These are phyloP conservation scores for Talaromyces atroroseus DNA, from an alignment of 2,329 filamentous ascomycete genomes.

Conservation along the genomic window DNA sequence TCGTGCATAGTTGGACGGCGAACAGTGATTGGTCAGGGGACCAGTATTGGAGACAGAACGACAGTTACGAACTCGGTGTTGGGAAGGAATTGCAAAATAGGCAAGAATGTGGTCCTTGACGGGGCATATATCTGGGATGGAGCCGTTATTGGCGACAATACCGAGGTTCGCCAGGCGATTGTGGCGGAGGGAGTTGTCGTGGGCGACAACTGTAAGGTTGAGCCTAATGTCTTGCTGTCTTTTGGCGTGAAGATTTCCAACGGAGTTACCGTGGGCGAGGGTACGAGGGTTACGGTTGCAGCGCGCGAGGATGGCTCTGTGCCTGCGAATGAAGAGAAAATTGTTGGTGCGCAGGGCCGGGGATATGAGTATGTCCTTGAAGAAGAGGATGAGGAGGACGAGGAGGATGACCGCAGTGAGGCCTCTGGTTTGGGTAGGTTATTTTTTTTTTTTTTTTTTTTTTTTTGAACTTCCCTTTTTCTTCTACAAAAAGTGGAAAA, in stretches of 20 bases:
- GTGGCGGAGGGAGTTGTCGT: constrained; percentile 68
- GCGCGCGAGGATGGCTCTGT: constrained; percentile 41
- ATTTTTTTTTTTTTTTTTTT: background rate
- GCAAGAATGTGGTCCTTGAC: constrained; percentile 72
- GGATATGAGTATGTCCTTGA: constrained; percentile 62
- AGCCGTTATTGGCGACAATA: constrained; percentile 67
- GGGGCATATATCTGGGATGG: constrained; percentile 87
- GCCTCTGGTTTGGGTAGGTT: constrained; percentile 41
- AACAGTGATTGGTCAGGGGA: constrained; percentile 71
- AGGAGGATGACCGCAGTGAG: constrained; percentile 60
- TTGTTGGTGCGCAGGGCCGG: constrained; percentile 56
- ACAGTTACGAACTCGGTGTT: constrained; percentile 71
- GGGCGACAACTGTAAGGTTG: constrained; percentile 64
- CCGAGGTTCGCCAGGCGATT: constrained; percentile 65
- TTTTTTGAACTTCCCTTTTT: no score
- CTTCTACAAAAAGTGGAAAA: background rate
- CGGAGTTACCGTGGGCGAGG: constrained; percentile 42
- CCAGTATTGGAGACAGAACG: constrained; percentile 67
- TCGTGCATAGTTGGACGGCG: constrained; percentile 64
- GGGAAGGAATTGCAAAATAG: constrained; percentile 79
- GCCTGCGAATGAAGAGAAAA: constrained; percentile 42
- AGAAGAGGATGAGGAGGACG: constrained; percentile 61
- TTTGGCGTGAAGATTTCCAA: constrained; percentile 69
- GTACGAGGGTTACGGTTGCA: constrained; percentile 40
- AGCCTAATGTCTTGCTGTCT: constrained; percentile 71